A percentile compares a stretch with the other conserved stretches of the same genome.
Evolutionary conservation across 805 yeast genomes (phyloP).

Genomic region (Kuraishia hungarica): DNA sequence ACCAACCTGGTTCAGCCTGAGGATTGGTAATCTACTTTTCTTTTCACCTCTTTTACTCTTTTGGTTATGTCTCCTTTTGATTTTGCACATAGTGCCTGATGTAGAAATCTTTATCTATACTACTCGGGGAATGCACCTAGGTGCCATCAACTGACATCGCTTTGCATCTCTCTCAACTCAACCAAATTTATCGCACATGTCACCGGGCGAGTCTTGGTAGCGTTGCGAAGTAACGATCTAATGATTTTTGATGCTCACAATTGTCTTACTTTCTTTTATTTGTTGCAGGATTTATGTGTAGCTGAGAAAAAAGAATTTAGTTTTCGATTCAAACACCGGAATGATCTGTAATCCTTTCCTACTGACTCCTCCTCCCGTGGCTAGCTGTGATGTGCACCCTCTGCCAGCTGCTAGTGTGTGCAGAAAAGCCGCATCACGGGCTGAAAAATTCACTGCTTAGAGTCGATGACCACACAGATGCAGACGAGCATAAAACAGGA

Average conservation of each 20-base stretch:
- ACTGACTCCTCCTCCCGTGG: not conserved
- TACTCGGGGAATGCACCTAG: no score
- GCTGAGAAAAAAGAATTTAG: not conserved
- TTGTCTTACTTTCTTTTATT: no score
- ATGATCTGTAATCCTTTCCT: not conserved
- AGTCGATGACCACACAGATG: not conserved
- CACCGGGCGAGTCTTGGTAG: no score
- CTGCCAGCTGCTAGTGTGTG: not conserved
- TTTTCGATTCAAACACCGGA: no score
- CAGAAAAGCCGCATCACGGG: not conserved
- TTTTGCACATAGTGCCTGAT: no score
- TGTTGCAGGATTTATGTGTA: not conserved
- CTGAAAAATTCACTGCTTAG: not conserved
- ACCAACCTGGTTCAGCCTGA: no score
- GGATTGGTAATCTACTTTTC: no score
- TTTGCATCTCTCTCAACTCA: not conserved
- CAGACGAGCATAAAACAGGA: not conserved
- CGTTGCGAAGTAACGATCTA: not conserved
- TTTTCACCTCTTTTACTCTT: no score
- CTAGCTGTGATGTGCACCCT: not conserved
- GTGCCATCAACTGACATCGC: not conserved
- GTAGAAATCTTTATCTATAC: no score
- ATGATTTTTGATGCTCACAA: not conserved
- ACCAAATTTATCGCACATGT: not conserved
- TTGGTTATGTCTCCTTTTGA: no score